phyloP scores from a whole-genome alignment of 805 yeast genomes.

The Hanseniaspora lachancei region DNA sequence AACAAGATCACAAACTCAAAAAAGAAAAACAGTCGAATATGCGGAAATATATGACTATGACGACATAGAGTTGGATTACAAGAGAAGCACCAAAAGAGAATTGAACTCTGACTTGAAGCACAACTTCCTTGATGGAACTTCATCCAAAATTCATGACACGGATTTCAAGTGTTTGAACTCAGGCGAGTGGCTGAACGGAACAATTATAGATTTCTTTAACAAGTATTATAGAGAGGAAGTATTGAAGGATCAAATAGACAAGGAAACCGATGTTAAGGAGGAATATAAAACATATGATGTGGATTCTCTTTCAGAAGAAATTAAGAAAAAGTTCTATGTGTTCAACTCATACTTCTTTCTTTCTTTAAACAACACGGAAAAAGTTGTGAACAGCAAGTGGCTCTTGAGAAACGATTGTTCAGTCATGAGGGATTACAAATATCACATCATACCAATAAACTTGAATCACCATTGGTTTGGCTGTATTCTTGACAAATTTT shows the following conservation, averaged over 20 bases:
- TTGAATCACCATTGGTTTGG: constrained; percentile 80
- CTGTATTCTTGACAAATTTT: constrained; percentile 49
- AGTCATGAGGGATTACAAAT: constrained; percentile 39
- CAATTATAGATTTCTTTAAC: constrained; percentile 72
- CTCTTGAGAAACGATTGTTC: constrained; percentile 45
- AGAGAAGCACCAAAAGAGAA: neutral
- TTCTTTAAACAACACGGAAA: constrained; percentile 33
- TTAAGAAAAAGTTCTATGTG: constrained; percentile 34
- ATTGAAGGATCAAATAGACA: neutral
- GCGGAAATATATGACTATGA: constrained; percentile 2
- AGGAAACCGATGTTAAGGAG: neutral
- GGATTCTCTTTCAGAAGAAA: neutral
- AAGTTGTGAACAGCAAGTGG: constrained; percentile 55
- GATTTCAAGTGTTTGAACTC: constrained; percentile 73
- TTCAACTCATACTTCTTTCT: constrained; percentile 75
- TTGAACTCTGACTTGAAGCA: constrained; percentile 6
- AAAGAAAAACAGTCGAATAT: neutral
- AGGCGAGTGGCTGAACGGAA: constrained; percentile 81
- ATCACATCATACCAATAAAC: constrained; percentile 66
- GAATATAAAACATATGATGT: neutral
- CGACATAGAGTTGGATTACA: neutral
- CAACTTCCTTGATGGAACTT: constrained; percentile 9
- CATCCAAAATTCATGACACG: constrained; percentile 25
- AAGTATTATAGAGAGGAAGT: constrained; percentile 38
- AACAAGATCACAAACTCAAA: constrained; percentile 7